Percentiles rank a stretch among this genome's conserved stretches.
Evolutionary conservation across 345 rosid genomes (phyloP).

Genomic region (Carallia brachiata): DNA sequence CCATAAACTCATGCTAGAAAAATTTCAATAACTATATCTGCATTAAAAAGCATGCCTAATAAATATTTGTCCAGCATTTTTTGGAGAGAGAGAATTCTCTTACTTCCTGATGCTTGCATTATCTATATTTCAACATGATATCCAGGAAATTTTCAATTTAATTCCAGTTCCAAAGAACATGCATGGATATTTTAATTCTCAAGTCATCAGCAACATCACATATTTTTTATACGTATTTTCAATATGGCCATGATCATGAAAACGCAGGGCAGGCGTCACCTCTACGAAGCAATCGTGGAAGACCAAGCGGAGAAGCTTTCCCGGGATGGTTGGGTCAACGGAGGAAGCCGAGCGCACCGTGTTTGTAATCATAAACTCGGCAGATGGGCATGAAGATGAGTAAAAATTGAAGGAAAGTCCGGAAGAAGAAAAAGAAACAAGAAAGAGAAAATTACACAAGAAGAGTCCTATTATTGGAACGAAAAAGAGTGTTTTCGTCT

Average conservation of each 20-base stretch:
- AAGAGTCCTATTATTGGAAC: background rate
- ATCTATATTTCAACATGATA: background rate
- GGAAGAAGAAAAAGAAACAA: slow-evolving; percentile 32
- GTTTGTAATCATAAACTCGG: slow-evolving; percentile 61
- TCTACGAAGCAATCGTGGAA: slow-evolving; percentile 91
- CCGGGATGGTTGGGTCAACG: slow-evolving; percentile 66
- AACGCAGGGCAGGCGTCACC: slow-evolving; percentile 34
- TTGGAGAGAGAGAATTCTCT: background rate
- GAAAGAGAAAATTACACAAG: slow-evolving; percentile 11
- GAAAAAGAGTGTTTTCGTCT: slow-evolving; percentile 17
- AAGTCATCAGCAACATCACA: no score
- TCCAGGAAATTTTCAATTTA: no score
- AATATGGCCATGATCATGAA: background rate
- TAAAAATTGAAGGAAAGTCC: slow-evolving; percentile 67
- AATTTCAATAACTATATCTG: background rate
- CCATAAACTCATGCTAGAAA: background rate
- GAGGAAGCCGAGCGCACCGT: slow-evolving; percentile 67
- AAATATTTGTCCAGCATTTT: no score
- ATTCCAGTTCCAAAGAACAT: no score
- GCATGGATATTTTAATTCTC: no score
- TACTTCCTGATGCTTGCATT: no score
- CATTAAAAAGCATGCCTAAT: no score
- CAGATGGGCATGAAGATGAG: slow-evolving; percentile 64
- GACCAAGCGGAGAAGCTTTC: slow-evolving; percentile 81
- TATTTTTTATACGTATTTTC: no score